These are phyloP conservation scores for Epichloe hybrida DNA, from an alignment of 2,329 filamentous ascomycete genomes.

Conservation along the genomic window DNA sequence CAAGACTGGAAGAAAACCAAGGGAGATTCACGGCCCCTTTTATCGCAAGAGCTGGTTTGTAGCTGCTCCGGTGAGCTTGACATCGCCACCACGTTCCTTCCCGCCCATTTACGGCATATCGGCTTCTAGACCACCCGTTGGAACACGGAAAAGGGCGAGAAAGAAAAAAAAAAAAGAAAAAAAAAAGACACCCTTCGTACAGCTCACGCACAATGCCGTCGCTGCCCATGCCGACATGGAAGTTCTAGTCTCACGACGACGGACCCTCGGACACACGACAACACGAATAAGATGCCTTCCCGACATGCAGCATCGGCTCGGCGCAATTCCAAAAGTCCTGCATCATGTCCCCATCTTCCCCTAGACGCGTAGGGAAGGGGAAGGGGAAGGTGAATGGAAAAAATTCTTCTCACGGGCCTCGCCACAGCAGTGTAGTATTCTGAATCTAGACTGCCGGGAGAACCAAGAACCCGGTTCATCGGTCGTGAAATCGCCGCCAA, in stretches of 20 bases:
- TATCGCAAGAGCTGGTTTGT: not conserved
- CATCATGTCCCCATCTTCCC: not conserved
- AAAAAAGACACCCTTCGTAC: not conserved
- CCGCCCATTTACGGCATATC: not conserved
- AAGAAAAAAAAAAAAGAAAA: too few species aligned
- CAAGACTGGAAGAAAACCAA: not conserved
- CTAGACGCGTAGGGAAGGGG: not conserved
- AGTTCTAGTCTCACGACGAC: not conserved
- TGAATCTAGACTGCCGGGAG: too few species aligned
- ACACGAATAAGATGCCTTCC: not conserved
- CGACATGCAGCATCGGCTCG: conserved; percentile 1
- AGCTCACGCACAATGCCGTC: not conserved
- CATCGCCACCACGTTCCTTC: not conserved
- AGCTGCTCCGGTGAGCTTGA: not conserved
- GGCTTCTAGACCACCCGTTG: not conserved
- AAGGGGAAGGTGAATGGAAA: not conserved
- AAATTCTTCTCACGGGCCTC: not conserved
- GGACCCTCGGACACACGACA: not conserved
- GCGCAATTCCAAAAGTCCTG: not conserved
- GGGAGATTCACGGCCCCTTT: not conserved
- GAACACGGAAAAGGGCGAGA: too few species aligned
- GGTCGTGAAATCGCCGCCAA: not conserved
- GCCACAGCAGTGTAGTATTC: not conserved
- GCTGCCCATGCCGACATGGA: not conserved
- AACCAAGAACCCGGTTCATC: not conserved